Percentiles rank a stretch among this genome's conserved stretches.
Conservation (phyloP, 345 rosid genomes). For the Punica granatum region DNA sequence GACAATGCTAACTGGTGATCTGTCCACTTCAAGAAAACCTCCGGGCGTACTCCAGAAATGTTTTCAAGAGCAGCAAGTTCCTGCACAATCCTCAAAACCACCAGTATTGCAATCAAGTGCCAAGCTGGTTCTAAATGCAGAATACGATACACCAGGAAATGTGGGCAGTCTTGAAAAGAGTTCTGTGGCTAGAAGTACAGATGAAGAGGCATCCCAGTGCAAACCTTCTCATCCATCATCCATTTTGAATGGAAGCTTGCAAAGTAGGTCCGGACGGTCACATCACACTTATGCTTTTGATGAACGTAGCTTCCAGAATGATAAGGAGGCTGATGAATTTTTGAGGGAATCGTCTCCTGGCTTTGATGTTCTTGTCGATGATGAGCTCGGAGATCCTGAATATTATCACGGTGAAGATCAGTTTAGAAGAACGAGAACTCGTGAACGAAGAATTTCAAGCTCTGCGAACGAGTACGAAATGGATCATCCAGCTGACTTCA, state of each 20-base stretch:
- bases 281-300: conserved; percentile 41
- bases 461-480: conserved; percentile 50
- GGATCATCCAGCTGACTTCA: conserved; percentile 35
- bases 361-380: conserved; percentile 93
- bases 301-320: conserved; percentile 43
- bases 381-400: conserved; percentile 58
- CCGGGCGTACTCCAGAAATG: conserved; percentile 26
- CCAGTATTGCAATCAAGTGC: conserved; percentile 23
- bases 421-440: conserved; percentile 44
- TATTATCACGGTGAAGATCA: conserved; percentile 68
- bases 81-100: conserved; percentile 23
- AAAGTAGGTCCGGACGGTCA: conserved; percentile 28
- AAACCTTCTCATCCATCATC: conserved; percentile 21
- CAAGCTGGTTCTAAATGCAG: conserved; percentile 24
- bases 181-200: conserved; percentile 18
- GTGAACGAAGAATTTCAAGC: conserved; percentile 44
- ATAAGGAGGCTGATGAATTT: conserved; percentile 58
- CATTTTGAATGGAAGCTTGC: conserved; percentile 28
- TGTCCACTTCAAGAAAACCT: conserved; percentile 27
- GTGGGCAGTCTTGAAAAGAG: conserved; percentile 24
- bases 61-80: conserved; percentile 28
- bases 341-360: conserved; percentile 92
- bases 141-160: conserved; percentile 26
- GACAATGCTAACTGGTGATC: conserved; percentile 23
- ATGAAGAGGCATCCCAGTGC: conserved; percentile 37